Evolutionary conservation across 305 asterid species (phyloP), one percentile per base, ranked within the genome.

Genomic region (Galium porrigens): DNA sequence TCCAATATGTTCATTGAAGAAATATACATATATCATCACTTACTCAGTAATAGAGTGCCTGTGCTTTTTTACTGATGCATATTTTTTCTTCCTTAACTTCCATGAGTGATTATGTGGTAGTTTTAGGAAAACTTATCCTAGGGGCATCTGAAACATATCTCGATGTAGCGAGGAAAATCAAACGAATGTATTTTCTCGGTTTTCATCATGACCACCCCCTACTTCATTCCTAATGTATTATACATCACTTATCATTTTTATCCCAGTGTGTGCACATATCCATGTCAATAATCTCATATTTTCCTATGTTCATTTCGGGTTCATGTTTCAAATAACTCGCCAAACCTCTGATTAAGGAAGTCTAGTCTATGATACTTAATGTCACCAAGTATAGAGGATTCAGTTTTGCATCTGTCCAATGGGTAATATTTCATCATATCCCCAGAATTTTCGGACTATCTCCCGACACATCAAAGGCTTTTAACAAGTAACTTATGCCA

Each of bases 41-140:
- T 32, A 42, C 67, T 63, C 27, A 25, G 54, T 22, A 39, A 14
- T 36, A n/a, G 41, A n/a, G n/a, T n/a, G 66, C 18, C 49, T 62
- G 7, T 42, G 46, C 29, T 33, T 59, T 14, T 59, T 5, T 32
- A 57, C 11, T 58, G 46, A n/a, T 58, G 27, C 63, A 57, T 30
- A 29, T 1, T 29, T 14, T 14, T 57, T 30, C 12, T 30, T 32
- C 22, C 39, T 32, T 33, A 58, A 58, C 15, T 33, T 10, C 63
- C 37, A 3, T 25, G 33, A 56, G 59, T 25, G 29, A 54, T 27
- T 27, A 56, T 11, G 37, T 56, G 61, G 61, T 27, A 29, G 36
- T 25, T 56, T 8, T 4, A 56, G 39, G 36, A 27, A 5, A 11
- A 14, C 36, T 2, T 5, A 25, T 22, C 3, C 30, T 54, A 2